Percentiles rank a stretch among this genome's conserved stretches.
These are phyloP conservation scores for Rubus parviflorus DNA, from an alignment of 306 rosid species.

Conservation along the genomic window DNA sequence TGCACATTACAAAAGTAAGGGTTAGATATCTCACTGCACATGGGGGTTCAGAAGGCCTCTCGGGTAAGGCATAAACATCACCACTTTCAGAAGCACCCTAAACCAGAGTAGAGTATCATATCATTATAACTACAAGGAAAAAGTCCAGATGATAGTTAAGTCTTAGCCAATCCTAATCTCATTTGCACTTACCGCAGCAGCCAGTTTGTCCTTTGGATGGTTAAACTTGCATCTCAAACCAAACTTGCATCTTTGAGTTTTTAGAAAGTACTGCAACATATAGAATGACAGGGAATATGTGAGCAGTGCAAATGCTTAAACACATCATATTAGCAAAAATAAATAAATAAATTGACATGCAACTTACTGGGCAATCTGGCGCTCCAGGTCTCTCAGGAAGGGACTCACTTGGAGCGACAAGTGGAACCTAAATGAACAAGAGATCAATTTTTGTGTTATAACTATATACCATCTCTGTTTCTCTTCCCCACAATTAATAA, in stretches of 20 bases:
- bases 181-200: constrained; percentile 31
- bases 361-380: constrained; percentile 95
- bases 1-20: constrained; percentile 20
- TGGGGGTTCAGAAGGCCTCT: constrained; percentile 80
- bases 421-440: constrained; percentile 62
- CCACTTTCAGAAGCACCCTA: constrained; percentile 60
- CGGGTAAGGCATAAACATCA: constrained; percentile 66
- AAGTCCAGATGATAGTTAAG: constrained; percentile 1
- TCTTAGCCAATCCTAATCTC: constrained; percentile 15
- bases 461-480: background rate
- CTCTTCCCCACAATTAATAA: background rate
- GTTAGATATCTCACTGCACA: constrained; percentile 72
- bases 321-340: constrained; percentile 8
- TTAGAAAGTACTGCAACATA: constrained; percentile 71
- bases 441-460: constrained; percentile 17
- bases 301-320: constrained; percentile 18
- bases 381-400: constrained; percentile 89
- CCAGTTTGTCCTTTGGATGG: constrained; percentile 65
- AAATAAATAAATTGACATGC: constrained; percentile 14
- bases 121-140: constrained; percentile 10
- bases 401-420: constrained; percentile 51
- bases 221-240: constrained; percentile 91
- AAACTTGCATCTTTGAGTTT: constrained; percentile 94
- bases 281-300: constrained; percentile 26
- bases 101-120: constrained; percentile 17